Evolutionary conservation across 768 basidiomycete species (phyloP).

Genomic region (Pholiota conissans): DNA sequence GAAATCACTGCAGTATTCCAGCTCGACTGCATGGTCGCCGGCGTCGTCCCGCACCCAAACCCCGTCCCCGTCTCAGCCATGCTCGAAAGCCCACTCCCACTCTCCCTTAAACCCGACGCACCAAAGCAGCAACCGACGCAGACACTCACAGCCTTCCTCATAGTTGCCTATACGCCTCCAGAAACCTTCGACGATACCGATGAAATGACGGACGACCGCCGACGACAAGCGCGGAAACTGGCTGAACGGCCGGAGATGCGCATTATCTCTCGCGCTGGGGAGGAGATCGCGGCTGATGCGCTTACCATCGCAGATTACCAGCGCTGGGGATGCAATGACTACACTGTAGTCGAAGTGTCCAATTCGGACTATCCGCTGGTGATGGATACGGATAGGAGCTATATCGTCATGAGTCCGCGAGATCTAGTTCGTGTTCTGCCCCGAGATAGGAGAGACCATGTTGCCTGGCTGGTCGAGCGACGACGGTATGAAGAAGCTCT

Average conservation of each 20-base stretch:
- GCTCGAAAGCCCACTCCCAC: conserved; percentile 13
- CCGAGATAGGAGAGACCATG: conserved; percentile 86
- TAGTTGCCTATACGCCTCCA: conserved; percentile 85
- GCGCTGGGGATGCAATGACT: conserved; percentile 91
- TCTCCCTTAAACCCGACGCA: conserved; percentile 16
- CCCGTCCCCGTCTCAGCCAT: conserved; percentile 25
- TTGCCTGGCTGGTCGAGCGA: conserved; percentile 89
- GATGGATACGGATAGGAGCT: conserved; percentile 46
- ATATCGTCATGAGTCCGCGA: conserved; percentile 83
- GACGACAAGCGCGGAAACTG: conserved; percentile 75
- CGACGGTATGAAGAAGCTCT: conserved; percentile 89
- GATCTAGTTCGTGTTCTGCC: conserved; percentile 87
- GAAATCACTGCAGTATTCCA: conserved; percentile 93
- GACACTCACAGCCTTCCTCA: conserved; percentile 69
- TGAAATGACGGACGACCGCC: conserved; percentile 72
- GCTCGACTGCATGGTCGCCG: conserved; percentile 93
- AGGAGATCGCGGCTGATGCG: conserved; percentile 85
- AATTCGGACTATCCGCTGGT: conserved; percentile 28
- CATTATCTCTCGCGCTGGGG: conserved; percentile 85
- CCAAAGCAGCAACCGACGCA: conserved; percentile 15
- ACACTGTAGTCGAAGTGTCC: conserved; percentile 62
- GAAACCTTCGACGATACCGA: conserved; percentile 61
- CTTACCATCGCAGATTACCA: conserved; percentile 78
- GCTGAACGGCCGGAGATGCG: conserved; percentile 94
- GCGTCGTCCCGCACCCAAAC: conserved; percentile 77